A percentile compares a stretch with the other conserved stretches of the same genome.
Evolutionary conservation across 768 basidiomycete genomes (phyloP).

Genomic region (Lactarius evosmus): DNA sequence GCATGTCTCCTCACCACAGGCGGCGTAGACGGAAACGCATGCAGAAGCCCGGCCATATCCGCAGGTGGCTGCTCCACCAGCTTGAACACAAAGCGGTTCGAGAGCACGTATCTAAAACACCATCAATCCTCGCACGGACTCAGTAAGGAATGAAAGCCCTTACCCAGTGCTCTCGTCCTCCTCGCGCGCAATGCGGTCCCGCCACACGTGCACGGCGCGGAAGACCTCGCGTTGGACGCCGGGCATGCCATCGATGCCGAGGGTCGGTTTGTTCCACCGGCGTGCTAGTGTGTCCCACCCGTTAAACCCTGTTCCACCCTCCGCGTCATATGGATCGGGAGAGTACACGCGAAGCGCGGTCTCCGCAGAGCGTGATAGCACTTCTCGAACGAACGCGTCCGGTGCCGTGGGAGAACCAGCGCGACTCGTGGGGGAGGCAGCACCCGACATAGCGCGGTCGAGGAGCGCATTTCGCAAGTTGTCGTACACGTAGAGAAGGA

Average conservation of each 20-base stretch:
- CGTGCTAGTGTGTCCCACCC: constrained; percentile 78
- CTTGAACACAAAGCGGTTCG: constrained; percentile 71
- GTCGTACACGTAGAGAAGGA: constrained; percentile 89
- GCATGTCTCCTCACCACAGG: constrained; percentile 59
- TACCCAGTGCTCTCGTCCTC: constrained; percentile 86
- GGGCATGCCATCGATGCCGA: constrained; percentile 40
- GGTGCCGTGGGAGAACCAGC: constrained; percentile 21
- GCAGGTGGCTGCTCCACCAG: constrained; percentile 69
- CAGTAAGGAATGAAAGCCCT: constrained; percentile 26
- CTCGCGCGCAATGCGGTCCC: constrained; percentile 71
- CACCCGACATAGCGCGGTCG: constrained; percentile 51
- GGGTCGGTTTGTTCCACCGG: constrained; percentile 74
- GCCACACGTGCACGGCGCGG: constrained; percentile 73
- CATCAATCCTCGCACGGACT: constrained; percentile 7
- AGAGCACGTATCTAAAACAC: constrained; percentile 59
- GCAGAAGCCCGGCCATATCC: constrained; percentile 59
- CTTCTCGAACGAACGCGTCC: constrained; percentile 52
- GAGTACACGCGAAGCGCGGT: constrained; percentile 73
- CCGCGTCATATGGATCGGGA: constrained; percentile 65
- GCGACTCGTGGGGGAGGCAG: constrained; percentile 32
- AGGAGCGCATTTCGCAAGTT: constrained; percentile 83
- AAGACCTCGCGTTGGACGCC: constrained; percentile 61
- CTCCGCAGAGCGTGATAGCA: constrained; percentile 68
- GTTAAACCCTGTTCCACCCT: constrained; percentile 56
- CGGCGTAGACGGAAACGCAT: constrained; percentile 57